Evolutionary conservation across 148 eudicot genomes (phyloP).

Genomic region (Camellia granthamiana): DNA sequence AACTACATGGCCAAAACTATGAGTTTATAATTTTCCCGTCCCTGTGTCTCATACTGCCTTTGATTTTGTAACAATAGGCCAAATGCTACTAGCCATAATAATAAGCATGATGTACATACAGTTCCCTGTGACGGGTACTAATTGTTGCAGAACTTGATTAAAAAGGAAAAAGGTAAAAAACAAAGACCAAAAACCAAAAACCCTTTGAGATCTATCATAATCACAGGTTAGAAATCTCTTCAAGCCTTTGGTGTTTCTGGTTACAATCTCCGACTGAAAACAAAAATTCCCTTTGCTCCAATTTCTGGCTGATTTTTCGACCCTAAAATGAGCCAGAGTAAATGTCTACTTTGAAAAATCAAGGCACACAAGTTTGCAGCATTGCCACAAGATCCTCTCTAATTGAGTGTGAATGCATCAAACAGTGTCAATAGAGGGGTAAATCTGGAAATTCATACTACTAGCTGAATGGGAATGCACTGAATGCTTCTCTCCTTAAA

Average conservation of each 20-base stretch:
- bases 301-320: neutral
- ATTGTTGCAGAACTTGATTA: neutral
- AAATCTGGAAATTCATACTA: neutral
- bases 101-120: neutral
- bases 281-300: neutral
- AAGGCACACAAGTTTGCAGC: neutral
- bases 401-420: neutral
- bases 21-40: neutral
- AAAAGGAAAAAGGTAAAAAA: neutral
- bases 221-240: neutral
- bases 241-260: neutral
- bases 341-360: neutral
- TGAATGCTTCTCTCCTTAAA: neutral
- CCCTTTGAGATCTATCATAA: neutral
- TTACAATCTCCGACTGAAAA: too few relatives aligned
- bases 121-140: neutral
- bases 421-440: neutral
- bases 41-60: neutral
- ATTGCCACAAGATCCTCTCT: neutral
- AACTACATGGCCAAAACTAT: neutral
- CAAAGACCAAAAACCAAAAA: neutral
- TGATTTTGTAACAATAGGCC: neutral
- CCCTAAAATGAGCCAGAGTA: neutral
- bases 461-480: neutral
- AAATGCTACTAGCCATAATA: neutral